phyloP scores from a whole-genome alignment of 495 filamentous ascomycete species.

The Hypoxylon intermedium region DNA sequence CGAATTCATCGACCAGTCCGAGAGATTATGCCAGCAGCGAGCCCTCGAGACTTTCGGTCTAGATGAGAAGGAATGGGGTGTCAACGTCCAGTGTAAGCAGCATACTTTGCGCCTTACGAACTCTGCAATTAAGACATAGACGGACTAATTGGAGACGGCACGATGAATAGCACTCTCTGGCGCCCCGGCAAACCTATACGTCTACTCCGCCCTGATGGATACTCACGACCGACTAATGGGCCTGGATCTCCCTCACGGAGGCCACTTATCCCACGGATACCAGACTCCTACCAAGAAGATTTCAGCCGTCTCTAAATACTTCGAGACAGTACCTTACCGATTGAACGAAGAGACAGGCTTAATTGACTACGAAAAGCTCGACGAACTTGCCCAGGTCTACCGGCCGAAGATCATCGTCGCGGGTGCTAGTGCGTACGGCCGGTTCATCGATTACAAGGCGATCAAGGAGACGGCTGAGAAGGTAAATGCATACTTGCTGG shows the following conservation, averaged over 20 bases:
- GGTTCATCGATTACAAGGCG: conserved; percentile 87
- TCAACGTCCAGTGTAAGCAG: conserved; percentile 95
- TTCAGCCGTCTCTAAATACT: conserved; percentile 97
- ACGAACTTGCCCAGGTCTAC: conserved; percentile 84
- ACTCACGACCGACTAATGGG: conserved; percentile 97
- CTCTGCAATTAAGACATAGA: too few species aligned
- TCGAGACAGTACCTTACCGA: conserved; percentile 94
- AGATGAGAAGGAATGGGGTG: conserved; percentile 88
- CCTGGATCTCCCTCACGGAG: conserved; percentile 93
- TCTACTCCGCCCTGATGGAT: conserved; percentile 90
- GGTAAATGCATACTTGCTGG: conserved; percentile 88
- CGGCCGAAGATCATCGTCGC: conserved; percentile 95
- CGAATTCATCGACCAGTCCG: conserved; percentile 90
- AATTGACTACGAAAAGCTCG: conserved; percentile 91
- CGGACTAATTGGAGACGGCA: too few species aligned
- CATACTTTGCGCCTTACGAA: too few species aligned
- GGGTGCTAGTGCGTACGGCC: conserved; percentile 92
- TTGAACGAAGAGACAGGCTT: conserved; percentile 88
- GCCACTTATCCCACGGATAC: conserved; percentile 96
- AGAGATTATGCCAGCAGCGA: conserved; percentile 86
- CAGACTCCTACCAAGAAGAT: conserved; percentile 99
- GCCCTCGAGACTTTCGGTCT: conserved; percentile 87
- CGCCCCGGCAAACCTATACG: conserved; percentile 94
- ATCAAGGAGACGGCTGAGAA: conserved; percentile 89
- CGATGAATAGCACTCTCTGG: conserved; percentile 78